Base-by-base conservation (phyloP, 2,329 filamentous ascomycete species). In the Diaporthe longicolla region DNA sequence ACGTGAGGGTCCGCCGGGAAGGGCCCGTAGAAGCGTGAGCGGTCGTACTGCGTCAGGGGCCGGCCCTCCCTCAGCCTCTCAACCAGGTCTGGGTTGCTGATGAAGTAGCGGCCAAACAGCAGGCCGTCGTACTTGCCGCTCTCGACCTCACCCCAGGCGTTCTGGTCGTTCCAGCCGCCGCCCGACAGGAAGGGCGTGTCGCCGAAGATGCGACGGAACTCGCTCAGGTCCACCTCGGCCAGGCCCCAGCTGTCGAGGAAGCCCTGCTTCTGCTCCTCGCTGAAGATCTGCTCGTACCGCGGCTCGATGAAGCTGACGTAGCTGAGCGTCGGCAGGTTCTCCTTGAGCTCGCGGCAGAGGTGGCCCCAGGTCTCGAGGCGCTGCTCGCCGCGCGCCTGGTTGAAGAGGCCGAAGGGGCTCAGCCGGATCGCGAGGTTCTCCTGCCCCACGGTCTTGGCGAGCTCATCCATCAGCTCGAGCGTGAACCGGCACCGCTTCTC, bases 251-350 rank as follows among this genome's bases (percentile, higher is more conserved):
- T 71, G 45, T 37, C 50, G 37, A 74, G 57, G 66, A 74, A 74
- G 26, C 78, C 73, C 78, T 79, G 82, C 57, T 77, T 65, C 59
- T 79, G 76, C 19, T 81, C 76, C 40, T 79, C 77, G 72, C 80
- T 82, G 65, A 81, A 79, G 55, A 83, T 74, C 43, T 76, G 80
- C 75, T 79, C 78, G 50, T 88, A 79, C 9, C 88, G 85, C 3
- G 87, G 84, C 78, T 91, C 87, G 21, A 93, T 84, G 10, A 91
- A 75, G 80, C 92, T 89, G 52, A 91, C 77, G 79, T 89, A 92
- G 1, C 89, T 87, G 55, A 93, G 82, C n/a, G 85, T 83, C 24
- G 91, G 80, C 21, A 66, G 68, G 37, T 9, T 21, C 58, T 84
- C 81, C 75, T 87, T 87, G 55, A 90, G 82, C 70, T 86, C 83